phyloP scores from a whole-genome alignment of 345 rosid species.

The Triadica sebifera region DNA sequence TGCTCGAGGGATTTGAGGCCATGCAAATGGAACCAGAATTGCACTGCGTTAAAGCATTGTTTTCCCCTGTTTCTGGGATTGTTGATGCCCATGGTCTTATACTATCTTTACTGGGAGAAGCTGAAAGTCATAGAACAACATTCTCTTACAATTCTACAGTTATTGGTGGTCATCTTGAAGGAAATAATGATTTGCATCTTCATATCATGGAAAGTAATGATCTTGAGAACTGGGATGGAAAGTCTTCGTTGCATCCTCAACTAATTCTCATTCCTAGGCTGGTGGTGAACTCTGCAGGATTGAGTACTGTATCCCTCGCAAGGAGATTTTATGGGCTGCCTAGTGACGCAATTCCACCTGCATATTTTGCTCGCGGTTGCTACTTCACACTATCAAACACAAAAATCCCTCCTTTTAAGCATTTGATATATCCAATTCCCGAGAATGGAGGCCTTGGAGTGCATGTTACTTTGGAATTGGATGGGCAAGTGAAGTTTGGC shows the following conservation, averaged over 20 bases:
- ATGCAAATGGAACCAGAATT: slow-evolving; percentile 74
- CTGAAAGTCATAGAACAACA: slow-evolving; percentile 60
- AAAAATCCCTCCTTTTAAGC: slow-evolving; percentile 53
- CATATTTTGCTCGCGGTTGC: slow-evolving; percentile 78
- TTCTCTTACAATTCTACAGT: slow-evolving; percentile 76
- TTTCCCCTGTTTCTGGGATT: slow-evolving; percentile 77
- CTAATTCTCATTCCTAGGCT: slow-evolving; percentile 61
- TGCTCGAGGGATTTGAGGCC: slow-evolving; percentile 77
- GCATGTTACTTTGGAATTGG: slow-evolving; percentile 86
- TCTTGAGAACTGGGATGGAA: slow-evolving; percentile 45
- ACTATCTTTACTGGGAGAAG: slow-evolving; percentile 88
- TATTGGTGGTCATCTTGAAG: slow-evolving; percentile 59
- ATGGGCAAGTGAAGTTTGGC: slow-evolving; percentile 86
- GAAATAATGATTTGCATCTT: slow-evolving; percentile 43
- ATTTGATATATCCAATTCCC: slow-evolving; percentile 79
- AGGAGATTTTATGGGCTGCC: slow-evolving; percentile 60
- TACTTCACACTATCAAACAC: slow-evolving; percentile 64
- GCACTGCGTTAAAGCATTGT: slow-evolving; percentile 73
- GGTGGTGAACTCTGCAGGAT: slow-evolving; percentile 80
- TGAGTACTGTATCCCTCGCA: slow-evolving; percentile 67
- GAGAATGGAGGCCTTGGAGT: slow-evolving; percentile 94
- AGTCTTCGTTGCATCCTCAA: slow-evolving; percentile 37
- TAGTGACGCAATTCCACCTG: slow-evolving; percentile 43
- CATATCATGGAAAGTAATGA: slow-evolving; percentile 47
- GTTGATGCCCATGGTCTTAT: slow-evolving; percentile 78